Evolutionary conservation across 352 stramenopile species (phyloP).

Genomic region (Globisporangium megalacanthum): DNA sequence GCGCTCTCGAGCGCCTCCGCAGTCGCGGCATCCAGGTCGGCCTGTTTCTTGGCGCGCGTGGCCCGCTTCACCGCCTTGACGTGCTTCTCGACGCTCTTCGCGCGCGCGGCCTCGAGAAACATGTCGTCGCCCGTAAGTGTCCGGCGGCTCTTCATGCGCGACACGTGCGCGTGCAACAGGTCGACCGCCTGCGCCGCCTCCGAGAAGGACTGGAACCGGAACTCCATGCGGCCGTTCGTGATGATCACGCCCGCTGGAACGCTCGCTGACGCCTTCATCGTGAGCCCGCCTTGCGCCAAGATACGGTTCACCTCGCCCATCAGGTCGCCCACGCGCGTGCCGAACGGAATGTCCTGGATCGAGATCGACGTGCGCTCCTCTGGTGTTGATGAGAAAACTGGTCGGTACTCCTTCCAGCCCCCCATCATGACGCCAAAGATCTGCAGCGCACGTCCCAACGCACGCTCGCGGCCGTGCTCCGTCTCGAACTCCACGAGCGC

Average conservation of each 20-base stretch:
- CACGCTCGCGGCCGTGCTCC: constrained; percentile 34
- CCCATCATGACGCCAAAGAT: constrained; percentile 88
- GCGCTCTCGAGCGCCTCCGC: constrained; percentile 11
- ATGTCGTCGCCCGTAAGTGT: constrained; percentile 36
- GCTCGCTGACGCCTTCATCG: constrained; percentile 40
- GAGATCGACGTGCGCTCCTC: constrained; percentile 51
- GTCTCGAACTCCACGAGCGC: constrained; percentile 75
- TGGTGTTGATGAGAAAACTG: constrained; percentile 58
- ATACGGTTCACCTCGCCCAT: constrained; percentile 57
- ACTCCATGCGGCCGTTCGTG: constrained; percentile 72
- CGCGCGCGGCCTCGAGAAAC: constrained; percentile 27
- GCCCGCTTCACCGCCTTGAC: constrained; percentile 18
- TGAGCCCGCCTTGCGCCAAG: constrained; percentile 31
- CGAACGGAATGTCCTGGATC: constrained; percentile 76
- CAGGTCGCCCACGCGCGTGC: constrained; percentile 52
- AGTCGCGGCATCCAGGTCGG: constrained; percentile 3
- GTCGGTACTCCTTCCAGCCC: constrained; percentile 76
- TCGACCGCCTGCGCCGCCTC: constrained; percentile 74
- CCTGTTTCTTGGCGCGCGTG: constrained; percentile 19
- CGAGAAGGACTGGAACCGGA: constrained; percentile 62
- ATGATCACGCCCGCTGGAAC: constrained; percentile 10
- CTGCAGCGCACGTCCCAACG: constrained; percentile 69
- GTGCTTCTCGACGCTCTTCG: constrained; percentile 36
- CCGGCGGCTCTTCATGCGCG: constrained; percentile 47
- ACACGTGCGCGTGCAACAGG: constrained; percentile 46